These are phyloP conservation scores for Pichia gijzeniarum DNA, from an alignment of 805 yeast genomes.

Conservation along the genomic window DNA sequence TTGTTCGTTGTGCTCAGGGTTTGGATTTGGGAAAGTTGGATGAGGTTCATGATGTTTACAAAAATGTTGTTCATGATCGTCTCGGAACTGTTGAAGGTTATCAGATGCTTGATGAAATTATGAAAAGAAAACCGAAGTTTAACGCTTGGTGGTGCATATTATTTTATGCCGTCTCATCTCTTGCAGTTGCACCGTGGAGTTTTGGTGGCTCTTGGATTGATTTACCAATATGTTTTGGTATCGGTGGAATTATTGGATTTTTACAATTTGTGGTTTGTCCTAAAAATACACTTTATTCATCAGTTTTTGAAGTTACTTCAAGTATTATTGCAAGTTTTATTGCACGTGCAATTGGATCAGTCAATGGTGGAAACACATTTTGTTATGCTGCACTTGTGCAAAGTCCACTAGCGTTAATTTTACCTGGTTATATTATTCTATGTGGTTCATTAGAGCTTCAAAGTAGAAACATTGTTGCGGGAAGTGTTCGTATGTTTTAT, in stretches of 20 bases:
- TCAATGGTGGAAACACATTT: slow-evolving; percentile 53
- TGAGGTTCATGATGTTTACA: slow-evolving; percentile 77
- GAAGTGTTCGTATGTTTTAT: slow-evolving; percentile 93
- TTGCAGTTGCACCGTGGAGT: slow-evolving; percentile 80
- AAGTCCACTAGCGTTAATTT: slow-evolving; percentile 82
- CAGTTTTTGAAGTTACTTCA: slow-evolving; percentile 90
- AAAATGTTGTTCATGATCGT: slow-evolving; percentile 83
- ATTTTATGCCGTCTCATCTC: slow-evolving; percentile 73
- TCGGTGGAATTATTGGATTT: slow-evolving; percentile 79
- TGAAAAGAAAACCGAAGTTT: slow-evolving; percentile 54
- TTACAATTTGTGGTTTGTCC: slow-evolving; percentile 79
- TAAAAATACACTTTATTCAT: slow-evolving; percentile 71
- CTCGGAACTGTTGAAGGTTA: slow-evolving; percentile 87
- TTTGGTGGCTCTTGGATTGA: slow-evolving; percentile 87
- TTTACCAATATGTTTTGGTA: slow-evolving; percentile 72
- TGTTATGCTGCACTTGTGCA: slow-evolving; percentile 89
- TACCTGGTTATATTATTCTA: slow-evolving; percentile 90
- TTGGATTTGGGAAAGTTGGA: slow-evolving; percentile 74
- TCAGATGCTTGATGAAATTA: slow-evolving; percentile 57
- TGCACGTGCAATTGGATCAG: slow-evolving; percentile 86
- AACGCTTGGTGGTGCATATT: slow-evolving; percentile 74
- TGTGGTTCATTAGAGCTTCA: slow-evolving; percentile 92
- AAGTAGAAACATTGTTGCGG: slow-evolving; percentile 85
- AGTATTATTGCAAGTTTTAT: slow-evolving; percentile 82
- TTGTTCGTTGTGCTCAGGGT: slow-evolving; percentile 87